phyloP scores from a whole-genome alignment of 306 rosid species.

The Ceratonia siliqua region DNA sequence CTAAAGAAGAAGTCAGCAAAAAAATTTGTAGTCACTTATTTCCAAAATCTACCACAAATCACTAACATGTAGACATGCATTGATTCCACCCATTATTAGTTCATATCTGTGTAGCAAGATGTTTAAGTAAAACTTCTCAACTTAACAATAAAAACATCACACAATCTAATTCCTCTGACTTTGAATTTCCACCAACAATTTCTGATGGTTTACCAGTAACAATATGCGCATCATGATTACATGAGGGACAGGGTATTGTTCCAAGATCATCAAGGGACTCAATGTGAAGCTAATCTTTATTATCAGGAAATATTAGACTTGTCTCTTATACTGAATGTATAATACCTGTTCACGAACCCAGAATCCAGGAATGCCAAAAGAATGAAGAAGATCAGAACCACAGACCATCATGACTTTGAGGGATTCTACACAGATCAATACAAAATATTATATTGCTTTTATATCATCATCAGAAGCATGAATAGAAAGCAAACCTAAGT shows the following conservation, averaged over 20 bases:
- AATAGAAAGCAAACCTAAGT: not conserved
- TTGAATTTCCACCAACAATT: not conserved
- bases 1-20: constrained; percentile 34
- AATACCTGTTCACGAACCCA: constrained; percentile 78
- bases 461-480: constrained; percentile 3
- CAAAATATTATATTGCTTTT: constrained; percentile 10
- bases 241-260: not conserved
- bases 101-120: not conserved
- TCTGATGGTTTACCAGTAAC: not conserved
- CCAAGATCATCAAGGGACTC: constrained; percentile 7
- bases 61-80: not conserved
- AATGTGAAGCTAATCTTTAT: not conserved
- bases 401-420: constrained; percentile 83
- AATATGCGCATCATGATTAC: not conserved
- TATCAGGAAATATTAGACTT: not conserved
- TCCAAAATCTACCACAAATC: not conserved
- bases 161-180: not conserved
- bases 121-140: not conserved
- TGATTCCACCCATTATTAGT: not conserved
- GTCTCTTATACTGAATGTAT: not conserved
- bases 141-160: not conserved
- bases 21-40: not conserved
- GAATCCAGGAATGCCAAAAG: constrained; percentile 68
- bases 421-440: constrained; percentile 54
- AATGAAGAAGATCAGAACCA: constrained; percentile 85